Evolutionary conservation across 1,139 yeast genomes (phyloP).

Genomic region (Magnusiomyces fungicola): DNA sequence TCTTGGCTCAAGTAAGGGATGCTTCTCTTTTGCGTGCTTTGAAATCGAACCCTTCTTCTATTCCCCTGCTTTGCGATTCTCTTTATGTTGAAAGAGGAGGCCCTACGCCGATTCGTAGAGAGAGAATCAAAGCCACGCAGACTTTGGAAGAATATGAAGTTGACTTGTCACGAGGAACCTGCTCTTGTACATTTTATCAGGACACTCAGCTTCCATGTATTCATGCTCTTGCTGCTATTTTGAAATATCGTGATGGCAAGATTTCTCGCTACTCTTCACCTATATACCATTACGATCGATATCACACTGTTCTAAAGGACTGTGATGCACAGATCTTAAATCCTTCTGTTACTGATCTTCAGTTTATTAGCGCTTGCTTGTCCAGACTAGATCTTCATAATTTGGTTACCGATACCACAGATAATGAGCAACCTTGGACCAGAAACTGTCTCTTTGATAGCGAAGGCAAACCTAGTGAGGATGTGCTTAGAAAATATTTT

Average conservation of each 20-base stretch:
- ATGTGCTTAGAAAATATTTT: neutral
- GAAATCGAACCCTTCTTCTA: neutral
- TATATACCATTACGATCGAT: neutral
- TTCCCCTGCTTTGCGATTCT: neutral
- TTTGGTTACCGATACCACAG: neutral
- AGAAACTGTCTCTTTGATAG: neutral
- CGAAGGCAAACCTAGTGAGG: neutral
- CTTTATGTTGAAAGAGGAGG: slow-evolving; percentile 1
- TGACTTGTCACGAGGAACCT: neutral
- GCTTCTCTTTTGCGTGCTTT: neutral
- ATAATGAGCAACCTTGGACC: neutral
- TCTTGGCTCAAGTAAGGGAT: neutral
- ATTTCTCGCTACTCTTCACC: neutral
- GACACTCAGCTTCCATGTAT: slow-evolving; percentile 5
- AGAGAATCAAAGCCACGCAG: neutral
- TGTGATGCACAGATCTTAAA: neutral
- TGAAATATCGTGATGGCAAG: neutral
- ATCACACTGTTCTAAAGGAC: neutral
- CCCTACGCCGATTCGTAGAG: neutral
- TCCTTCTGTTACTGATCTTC: slow-evolving; percentile 1
- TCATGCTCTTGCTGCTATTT: slow-evolving; percentile 3
- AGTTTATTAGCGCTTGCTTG: neutral
- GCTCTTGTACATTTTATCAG: slow-evolving; percentile 5
- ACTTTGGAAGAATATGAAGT: neutral
- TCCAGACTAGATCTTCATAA: neutral